Evolutionary conservation across 148 eudicot species (phyloP), one percentile per base, ranked within the genome.

Genomic region (Rhododendron kiyosumense): DNA sequence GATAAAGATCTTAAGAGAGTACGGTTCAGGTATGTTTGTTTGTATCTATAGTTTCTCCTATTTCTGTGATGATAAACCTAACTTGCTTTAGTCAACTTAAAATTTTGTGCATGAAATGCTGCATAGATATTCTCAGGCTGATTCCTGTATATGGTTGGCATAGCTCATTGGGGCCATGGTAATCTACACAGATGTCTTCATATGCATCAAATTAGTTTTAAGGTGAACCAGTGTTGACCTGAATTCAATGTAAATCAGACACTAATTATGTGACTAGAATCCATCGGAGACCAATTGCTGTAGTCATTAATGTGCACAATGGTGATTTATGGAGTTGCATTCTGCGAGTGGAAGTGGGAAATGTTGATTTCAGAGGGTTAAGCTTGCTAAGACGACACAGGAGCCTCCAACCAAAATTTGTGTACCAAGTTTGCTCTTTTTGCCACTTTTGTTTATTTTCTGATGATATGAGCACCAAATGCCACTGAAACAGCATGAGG

Each of bases 1-100:
- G 88, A 85, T 87, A 95, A 93, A 91, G 99, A 96, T 89, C 95
- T 96, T 69, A 96, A 95, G 89, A 93, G 98, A 80, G 98, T 96
- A 83, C 98, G 98, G 30, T 96, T 96, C 93, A 96, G 98, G 99
- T 96, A 87, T 84, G 90, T 85, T 46, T 46, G 45, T 41, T 46
- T 73, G 59, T 79, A 57, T 75, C 28, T 38, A 75, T 61, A 84
- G 78, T 43, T 71, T 87, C 79, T 71, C 83, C 78, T 24, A 18
- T 43, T 36, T 89, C 38, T n/a, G 75, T 13, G 77, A 65, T 28
- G 17, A 71, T 18, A 18, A 32, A 41, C 65, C 18, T 73, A 46
- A 5, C 81, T 26, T 71, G 24, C 78, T 46, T 12, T 8, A 36
- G 57, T 67, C 14, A 32, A 43, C 75, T 49, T 74, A 84, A 18